Percentiles rank a stretch among this genome's conserved stretches.
phyloP scores from a whole-genome alignment of 441 rosid species.

The Populus tomentosa region DNA sequence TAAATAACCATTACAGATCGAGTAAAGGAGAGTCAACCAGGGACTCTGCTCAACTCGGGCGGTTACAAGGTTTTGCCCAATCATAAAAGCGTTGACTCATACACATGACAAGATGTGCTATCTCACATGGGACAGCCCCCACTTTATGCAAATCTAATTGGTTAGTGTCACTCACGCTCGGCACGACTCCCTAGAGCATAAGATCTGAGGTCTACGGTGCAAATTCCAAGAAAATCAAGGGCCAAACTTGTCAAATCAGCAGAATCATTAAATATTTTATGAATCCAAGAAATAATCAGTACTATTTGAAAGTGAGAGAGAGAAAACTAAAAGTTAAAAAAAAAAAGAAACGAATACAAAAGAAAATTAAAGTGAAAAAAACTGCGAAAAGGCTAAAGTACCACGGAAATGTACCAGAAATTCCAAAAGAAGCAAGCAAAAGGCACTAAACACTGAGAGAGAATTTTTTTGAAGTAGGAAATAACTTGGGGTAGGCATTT shows the following conservation, averaged over 20 bases:
- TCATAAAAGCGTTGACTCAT: no score
- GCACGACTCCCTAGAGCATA: no score
- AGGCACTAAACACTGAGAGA: neutral
- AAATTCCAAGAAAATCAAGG: neutral
- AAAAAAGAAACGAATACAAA: no score
- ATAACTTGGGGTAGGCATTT: neutral
- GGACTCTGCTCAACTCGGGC: no score
- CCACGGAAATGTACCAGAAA: slow-evolving; percentile 32
- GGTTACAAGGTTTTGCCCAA: no score
- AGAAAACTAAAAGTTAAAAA: neutral
- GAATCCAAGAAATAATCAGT: slow-evolving; percentile 20
- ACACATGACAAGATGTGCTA: neutral
- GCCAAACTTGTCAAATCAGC: slow-evolving; percentile 6
- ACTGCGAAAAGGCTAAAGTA: slow-evolving; percentile 14
- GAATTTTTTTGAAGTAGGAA: neutral
- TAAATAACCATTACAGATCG: no score
- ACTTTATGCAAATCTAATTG: neutral
- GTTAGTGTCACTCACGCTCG: neutral
- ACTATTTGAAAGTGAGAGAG: slow-evolving; percentile 13
- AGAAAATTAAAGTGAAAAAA: no score
- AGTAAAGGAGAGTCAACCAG: no score
- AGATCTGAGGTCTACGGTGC: neutral
- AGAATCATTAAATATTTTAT: slow-evolving; percentile 1
- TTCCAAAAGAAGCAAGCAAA: slow-evolving; percentile 3
- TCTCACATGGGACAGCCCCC: neutral